Evolutionary conservation across 345 rosid genomes (phyloP), one percentile per base, ranked within the genome.

Genomic region (Salix viminalis): DNA sequence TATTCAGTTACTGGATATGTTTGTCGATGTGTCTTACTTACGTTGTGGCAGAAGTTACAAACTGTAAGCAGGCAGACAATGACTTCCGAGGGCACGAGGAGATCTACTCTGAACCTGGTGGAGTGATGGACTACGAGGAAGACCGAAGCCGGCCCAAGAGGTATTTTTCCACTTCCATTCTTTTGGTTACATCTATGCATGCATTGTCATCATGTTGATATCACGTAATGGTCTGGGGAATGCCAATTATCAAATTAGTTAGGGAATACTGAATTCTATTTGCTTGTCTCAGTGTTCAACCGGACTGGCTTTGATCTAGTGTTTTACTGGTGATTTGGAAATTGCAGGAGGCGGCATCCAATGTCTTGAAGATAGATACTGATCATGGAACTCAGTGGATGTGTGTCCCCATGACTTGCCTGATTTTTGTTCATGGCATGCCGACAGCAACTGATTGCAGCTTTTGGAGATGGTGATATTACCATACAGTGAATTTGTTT

Each of bases 101-200:
- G 83, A 86, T 87, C 86, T 94, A 85, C 88, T 88, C 94, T 91
- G 99, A 93, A 87, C 79, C 94, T 87, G 89, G 97, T 84, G 98
- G 99, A 92, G 94, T 96, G 88, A 96, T 96, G 99, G 98, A 96
- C 75, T 89, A 79, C 32, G 97, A 91, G 82, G 98, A 94, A 91
- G 99, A 92, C 79, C 89, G 95, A 74, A 88, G 88, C 87, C 89
- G 99, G 67, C 88, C 95, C 67, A 96, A 96, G 90, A 96, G 98
- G 99, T 96, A 88, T 60, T 30, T 7, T 64, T 58, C n/a, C 30
- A 14, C 64, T 76, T 54, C 50, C 28, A 71, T 39, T 77, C 32
- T 34, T 76, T 28, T 21, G 41, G 44, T 32, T 72, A 28, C 36
- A 10, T 44, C 4, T 36, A 37, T 1, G 24, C 9, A 15, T 36